Evolutionary conservation across 1,284 basidiomycete species (phyloP).

Genomic region (Wolfiporia cocos): DNA sequence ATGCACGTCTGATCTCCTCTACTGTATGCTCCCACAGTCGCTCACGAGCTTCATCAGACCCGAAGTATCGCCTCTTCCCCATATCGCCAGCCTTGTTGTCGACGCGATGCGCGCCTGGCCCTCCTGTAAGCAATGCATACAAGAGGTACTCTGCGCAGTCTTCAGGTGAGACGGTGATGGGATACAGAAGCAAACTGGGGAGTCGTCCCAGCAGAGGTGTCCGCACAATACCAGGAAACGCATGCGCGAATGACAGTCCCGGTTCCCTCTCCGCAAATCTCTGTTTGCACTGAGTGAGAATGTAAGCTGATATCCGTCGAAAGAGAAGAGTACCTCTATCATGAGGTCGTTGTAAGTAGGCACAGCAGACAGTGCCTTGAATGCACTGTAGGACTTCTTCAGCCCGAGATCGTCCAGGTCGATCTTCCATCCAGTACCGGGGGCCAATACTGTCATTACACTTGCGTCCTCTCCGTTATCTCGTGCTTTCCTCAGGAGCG

Average conservation of each 20-base stretch:
- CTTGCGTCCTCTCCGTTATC: conserved; percentile 23
- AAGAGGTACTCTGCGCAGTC: conserved; percentile 40
- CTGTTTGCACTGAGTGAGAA: background rate
- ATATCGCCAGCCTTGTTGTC: conserved; percentile 33
- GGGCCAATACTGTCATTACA: conserved; percentile 19
- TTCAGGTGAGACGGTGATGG: conserved; percentile 25
- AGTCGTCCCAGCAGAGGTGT: background rate
- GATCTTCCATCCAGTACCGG: conserved; percentile 17
- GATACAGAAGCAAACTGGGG: conserved; percentile 20
- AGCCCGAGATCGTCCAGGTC: conserved; percentile 29
- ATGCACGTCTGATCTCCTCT: conserved; percentile 17
- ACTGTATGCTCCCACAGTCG: conserved; percentile 45
- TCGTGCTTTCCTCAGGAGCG: conserved; percentile 17
- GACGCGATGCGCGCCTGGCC: conserved; percentile 28
- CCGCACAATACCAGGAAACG: background rate
- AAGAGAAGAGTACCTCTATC: conserved; percentile 23
- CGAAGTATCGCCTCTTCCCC: conserved; percentile 30
- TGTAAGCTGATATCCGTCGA: background rate
- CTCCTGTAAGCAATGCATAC: conserved; percentile 28
- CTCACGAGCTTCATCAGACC: conserved; percentile 31
- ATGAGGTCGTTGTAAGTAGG: conserved; percentile 30
- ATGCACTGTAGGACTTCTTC: conserved; percentile 25
- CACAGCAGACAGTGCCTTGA: conserved; percentile 16
- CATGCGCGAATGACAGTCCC: background rate
- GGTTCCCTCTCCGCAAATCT: background rate